A percentile compares a stretch with the other conserved stretches of the same genome.
phyloP scores from a whole-genome alignment of 148 eudicot species.

The Fagopyrum tataricum region DNA sequence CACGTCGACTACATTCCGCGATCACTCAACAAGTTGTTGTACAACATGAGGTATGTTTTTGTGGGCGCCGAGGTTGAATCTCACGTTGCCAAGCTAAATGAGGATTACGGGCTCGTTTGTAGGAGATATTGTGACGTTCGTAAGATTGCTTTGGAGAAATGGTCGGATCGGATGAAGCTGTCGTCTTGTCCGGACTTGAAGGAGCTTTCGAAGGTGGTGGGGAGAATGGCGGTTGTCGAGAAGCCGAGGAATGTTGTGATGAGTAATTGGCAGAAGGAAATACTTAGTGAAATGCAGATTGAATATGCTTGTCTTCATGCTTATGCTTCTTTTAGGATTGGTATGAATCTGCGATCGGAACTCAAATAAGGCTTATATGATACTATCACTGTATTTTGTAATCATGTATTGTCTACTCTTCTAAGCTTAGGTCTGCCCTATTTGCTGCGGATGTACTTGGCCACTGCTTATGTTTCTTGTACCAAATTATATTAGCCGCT shows the following conservation, averaged over 20 bases:
- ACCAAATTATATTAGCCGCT: too few species aligned
- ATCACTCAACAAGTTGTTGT: conserved; percentile 30
- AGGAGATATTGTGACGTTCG: conserved; percentile 25
- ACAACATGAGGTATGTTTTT: conserved; percentile 35
- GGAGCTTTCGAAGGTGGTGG: conserved; percentile 38
- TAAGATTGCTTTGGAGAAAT: conserved; percentile 21
- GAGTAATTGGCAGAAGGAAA: conserved; percentile 70
- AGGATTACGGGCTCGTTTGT: conserved; percentile 47
- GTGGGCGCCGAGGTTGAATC: conserved; percentile 54
- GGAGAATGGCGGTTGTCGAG: conserved; percentile 26
- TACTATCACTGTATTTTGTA: too few species aligned
- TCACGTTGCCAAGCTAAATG: conserved; percentile 36
- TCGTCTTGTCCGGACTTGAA: conserved; percentile 44
- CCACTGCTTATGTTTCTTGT: too few species aligned
- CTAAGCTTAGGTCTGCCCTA: too few species aligned
- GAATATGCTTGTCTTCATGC: conserved; percentile 83
- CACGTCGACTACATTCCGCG: conserved; percentile 49
- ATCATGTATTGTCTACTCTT: too few species aligned
- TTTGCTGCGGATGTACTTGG: too few species aligned
- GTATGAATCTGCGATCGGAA: conserved; percentile 16
- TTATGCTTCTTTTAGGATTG: conserved; percentile 55
- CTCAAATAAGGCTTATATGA: too few species aligned
- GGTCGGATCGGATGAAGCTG: conserved; percentile 12
- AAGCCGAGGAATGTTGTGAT: conserved; percentile 48
- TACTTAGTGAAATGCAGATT: conserved; percentile 36